Percentiles rank a stretch among this genome's conserved stretches.
Conservation (phyloP, 2,329 filamentous ascomycete species). For the Trichoderma koningii region DNA sequence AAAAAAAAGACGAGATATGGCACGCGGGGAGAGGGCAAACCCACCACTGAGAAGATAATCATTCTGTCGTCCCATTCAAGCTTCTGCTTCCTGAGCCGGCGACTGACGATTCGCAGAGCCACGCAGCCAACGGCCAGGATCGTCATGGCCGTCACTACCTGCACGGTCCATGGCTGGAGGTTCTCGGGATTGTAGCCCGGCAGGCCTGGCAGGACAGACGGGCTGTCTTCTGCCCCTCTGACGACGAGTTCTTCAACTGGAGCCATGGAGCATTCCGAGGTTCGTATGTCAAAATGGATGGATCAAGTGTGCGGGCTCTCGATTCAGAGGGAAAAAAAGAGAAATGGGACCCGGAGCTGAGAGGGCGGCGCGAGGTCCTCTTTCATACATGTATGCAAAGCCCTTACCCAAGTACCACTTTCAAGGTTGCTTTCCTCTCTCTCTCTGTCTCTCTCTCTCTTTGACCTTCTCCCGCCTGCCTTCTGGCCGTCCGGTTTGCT, state of each 20-base stretch:
- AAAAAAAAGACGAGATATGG: too few relatives aligned
- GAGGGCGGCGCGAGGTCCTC: not conserved
- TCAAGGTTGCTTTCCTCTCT: too few relatives aligned
- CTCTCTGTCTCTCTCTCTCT: not conserved
- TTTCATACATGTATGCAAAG: conserved; percentile 7
- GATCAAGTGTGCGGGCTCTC: too few relatives aligned
- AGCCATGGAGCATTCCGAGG: conserved; percentile 18
- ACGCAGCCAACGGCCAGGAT: conserved; percentile 45
- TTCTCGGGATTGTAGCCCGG: conserved; percentile 36
- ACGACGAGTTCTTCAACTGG: conserved; percentile 8
- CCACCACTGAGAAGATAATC: conserved; percentile 52
- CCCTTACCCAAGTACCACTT: too few relatives aligned
- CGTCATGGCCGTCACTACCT: conserved; percentile 45
- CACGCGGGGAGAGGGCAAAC: not conserved
- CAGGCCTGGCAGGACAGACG: conserved; percentile 28
- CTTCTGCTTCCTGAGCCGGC: conserved; percentile 44
- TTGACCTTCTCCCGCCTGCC: not conserved
- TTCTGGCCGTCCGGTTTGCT: not conserved
- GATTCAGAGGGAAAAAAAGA: too few relatives aligned
- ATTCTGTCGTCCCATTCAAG: conserved; percentile 55
- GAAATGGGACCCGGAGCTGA: not conserved
- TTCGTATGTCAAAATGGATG: not conserved
- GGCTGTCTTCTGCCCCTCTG: conserved; percentile 3
- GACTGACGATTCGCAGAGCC: conserved; percentile 44
- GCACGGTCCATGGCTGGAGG: conserved; percentile 47